Evolutionary conservation across 2,329 filamentous ascomycete species (phyloP).

Genomic region (Purpureocillium takamizusanense): DNA sequence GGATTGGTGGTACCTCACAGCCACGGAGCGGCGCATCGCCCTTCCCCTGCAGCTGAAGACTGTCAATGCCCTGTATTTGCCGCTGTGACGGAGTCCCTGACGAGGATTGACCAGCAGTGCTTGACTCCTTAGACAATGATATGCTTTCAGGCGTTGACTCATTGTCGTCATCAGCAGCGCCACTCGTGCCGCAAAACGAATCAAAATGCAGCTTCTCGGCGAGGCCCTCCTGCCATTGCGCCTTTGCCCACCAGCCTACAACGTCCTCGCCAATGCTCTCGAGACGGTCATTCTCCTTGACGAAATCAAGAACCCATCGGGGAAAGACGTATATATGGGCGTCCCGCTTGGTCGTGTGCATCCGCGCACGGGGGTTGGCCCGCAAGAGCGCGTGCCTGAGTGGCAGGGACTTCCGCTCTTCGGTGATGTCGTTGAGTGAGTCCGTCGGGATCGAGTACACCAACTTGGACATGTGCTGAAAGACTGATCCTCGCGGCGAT

Average conservation of each 20-base stretch:
- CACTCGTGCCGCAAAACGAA: constrained; percentile 42
- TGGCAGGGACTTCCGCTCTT: constrained; percentile 64
- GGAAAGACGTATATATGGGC: constrained; percentile 94
- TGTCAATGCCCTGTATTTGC: not conserved
- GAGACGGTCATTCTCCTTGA: constrained; percentile 68
- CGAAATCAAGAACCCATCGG: constrained; percentile 80
- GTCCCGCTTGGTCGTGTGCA: constrained; percentile 79
- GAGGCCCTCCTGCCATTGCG: constrained; percentile 79
- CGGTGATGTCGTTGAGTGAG: constrained; percentile 74
- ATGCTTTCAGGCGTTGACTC: constrained; percentile 19
- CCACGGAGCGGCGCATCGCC: constrained; percentile 4
- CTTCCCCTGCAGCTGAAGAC: not conserved
- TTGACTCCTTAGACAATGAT: constrained; percentile 15
- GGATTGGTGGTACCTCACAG: constrained; percentile 54
- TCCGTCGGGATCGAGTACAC: constrained; percentile 85
- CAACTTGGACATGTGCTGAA: constrained; percentile 63
- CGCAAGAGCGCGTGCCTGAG: constrained; percentile 69
- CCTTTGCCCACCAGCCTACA: constrained; percentile 91
- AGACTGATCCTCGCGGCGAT: constrained; percentile 48
- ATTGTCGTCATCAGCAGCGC: constrained; percentile 29
- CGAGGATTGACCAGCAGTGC: constrained; percentile 9
- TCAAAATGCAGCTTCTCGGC: constrained; percentile 67
- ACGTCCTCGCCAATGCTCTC: constrained; percentile 89
- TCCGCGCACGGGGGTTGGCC: constrained; percentile 65
- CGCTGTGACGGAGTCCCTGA: not conserved